Evolutionary conservation across 106 monocot genomes (phyloP).

Genomic region (Allium cepa): DNA sequence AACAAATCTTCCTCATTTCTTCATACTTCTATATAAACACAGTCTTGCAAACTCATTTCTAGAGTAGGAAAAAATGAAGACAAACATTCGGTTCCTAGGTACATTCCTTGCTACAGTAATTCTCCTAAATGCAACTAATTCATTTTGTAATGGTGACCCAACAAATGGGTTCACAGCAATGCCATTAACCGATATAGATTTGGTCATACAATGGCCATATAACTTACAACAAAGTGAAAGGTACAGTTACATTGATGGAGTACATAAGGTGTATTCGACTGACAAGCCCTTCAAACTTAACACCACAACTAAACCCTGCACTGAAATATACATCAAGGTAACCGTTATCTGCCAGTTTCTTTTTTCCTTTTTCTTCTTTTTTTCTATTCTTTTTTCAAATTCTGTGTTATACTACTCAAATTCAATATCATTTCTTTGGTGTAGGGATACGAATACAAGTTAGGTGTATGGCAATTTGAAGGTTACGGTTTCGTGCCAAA

Average conservation of each 20-base stretch:
- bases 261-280: conserved; percentile 3
- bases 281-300: background rate
- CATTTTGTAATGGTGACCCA: conserved; percentile 19
- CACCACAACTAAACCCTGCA: background rate
- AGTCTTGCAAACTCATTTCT: too few relatives aligned
- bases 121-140: background rate
- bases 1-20: too few relatives aligned
- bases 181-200: conserved; percentile 3
- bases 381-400: too few relatives aligned
- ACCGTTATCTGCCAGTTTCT: background rate
- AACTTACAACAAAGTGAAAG: background rate
- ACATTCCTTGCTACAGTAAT: background rate
- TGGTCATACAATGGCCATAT: background rate
- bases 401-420: too few relatives aligned
- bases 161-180: conserved; percentile 9
- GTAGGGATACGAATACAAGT: too few relatives aligned
- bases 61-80: too few relatives aligned
- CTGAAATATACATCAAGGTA: background rate
- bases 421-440: too few relatives aligned
- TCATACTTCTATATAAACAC: too few relatives aligned
- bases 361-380: too few relatives aligned
- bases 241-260: conserved; percentile 4
- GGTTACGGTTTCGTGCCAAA: too few relatives aligned
- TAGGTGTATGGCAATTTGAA: too few relatives aligned
- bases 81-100: background rate